A percentile compares a stretch with the other conserved stretches of the same genome.
phyloP scores from a whole-genome alignment of 768 basidiomycete genomes.

The Trametes coccinea region DNA sequence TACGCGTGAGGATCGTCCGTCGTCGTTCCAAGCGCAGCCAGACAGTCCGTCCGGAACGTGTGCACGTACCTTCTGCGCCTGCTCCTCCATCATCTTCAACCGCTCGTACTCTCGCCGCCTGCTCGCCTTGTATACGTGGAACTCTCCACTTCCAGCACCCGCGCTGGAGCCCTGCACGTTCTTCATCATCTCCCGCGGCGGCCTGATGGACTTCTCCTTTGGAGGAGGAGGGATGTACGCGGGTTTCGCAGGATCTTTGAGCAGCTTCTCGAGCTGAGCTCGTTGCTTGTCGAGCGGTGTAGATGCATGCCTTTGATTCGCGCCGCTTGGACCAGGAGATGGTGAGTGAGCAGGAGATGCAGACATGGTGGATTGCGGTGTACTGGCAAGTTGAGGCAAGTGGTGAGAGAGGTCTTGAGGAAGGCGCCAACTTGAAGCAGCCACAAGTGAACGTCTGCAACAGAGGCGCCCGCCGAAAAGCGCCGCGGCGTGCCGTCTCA shows the following conservation, averaged over 20 bases:
- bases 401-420: neutral
- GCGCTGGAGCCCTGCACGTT: constrained; percentile 98
- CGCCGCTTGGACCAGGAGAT: constrained; percentile 23
- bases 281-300: constrained; percentile 55
- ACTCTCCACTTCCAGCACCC: constrained; percentile 96
- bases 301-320: constrained; percentile 43
- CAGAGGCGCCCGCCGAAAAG: too few relatives aligned
- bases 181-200: constrained; percentile 97
- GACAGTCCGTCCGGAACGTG: too few relatives aligned
- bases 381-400: neutral
- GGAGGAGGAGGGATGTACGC: constrained; percentile 78
- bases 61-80: constrained; percentile 64
- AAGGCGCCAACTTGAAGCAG: too few relatives aligned
- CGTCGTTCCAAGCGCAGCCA: neutral
- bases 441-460: too few relatives aligned
- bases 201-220: constrained; percentile 77
- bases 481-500: too few relatives aligned
- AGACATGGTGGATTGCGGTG: constrained; percentile 21
- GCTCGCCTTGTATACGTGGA: constrained; percentile 97
- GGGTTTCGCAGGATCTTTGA: constrained; percentile 86
- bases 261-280: constrained; percentile 78
- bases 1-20: neutral
- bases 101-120: constrained; percentile 94
- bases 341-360: constrained; percentile 32
- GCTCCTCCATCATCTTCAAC: constrained; percentile 86